Percentiles rank a stretch among this genome's conserved stretches.
These are phyloP conservation scores for Xylariaceae sp. DNA, from an alignment of 2,329 filamentous ascomycete genomes.

Conservation along the genomic window DNA sequence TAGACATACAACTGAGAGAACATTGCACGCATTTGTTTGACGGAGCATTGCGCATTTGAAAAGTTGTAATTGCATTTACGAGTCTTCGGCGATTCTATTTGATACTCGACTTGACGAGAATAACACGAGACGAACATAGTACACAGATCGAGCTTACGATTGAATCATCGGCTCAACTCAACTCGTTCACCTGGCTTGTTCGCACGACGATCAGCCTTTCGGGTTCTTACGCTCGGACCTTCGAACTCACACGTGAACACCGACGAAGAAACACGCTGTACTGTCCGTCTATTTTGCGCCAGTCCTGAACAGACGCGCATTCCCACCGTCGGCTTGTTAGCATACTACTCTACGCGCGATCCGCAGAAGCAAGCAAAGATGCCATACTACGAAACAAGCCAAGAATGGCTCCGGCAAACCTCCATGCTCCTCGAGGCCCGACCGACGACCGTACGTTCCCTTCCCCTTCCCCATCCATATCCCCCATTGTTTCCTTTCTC, in stretches of 20 bases:
- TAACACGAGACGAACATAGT: no score
- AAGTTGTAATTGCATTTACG: no score
- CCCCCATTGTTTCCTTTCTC: neutral
- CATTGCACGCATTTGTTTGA: neutral
- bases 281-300: neutral
- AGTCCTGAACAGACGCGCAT: neutral
- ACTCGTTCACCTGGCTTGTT: no score
- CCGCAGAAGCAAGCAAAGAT: slow-evolving; percentile 43
- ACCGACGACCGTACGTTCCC: slow-evolving; percentile 65
- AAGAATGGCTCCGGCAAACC: slow-evolving; percentile 90
- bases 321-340: neutral
- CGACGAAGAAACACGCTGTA: neutral
- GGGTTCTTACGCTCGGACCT: no score
- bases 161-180: no score
- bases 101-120: no score
- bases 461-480: neutral
- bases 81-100: no score
- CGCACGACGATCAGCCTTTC: no score
- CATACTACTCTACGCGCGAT: neutral
- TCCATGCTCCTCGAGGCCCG: slow-evolving; percentile 78
- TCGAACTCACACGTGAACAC: neutral
- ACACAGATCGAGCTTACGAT: no score
- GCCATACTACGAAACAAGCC: slow-evolving; percentile 74
- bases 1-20: no score
- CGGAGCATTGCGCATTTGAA: neutral